Evolutionary conservation across 2,329 filamentous ascomycete species (phyloP).

Genomic region (Fusarium bactridioides): DNA sequence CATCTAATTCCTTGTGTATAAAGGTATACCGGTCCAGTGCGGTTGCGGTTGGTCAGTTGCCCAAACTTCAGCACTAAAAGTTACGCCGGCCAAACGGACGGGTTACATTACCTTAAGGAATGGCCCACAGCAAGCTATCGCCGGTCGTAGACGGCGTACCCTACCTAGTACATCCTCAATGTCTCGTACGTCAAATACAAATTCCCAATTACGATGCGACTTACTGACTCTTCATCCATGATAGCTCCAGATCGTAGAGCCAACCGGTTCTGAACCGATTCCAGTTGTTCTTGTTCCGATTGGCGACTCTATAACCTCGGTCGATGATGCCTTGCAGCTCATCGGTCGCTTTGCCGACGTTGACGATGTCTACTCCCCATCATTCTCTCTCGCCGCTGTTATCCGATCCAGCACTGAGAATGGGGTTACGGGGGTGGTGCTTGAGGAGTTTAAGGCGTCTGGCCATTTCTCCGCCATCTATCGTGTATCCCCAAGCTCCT

Average conservation of each 20-base stretch:
- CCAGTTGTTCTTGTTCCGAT: background rate
- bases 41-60: too few species aligned
- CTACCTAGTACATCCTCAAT: background rate
- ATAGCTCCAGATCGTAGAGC: background rate
- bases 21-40: too few species aligned
- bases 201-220: background rate
- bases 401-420: too few species aligned
- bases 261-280: rapidly evolving
- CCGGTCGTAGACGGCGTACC: background rate
- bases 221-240: background rate
- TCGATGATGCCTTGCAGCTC: background rate
- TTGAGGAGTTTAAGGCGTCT: background rate
- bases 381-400: background rate
- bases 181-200: background rate
- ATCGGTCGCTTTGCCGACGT: background rate
- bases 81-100: too few species aligned
- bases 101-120: too few species aligned
- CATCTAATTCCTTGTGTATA: too few species aligned
- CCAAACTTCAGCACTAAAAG: too few species aligned
- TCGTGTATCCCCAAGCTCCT: background rate
- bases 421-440: rapidly evolving
- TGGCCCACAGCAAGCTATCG: background rate
- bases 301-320: background rate
- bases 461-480: background rate
- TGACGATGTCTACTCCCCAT: background rate